A percentile compares a stretch with the other conserved stretches of the same genome.
Evolutionary conservation across 2,329 filamentous ascomycete genomes (phyloP).

Genomic region (Basipetospora chlamydospora): DNA sequence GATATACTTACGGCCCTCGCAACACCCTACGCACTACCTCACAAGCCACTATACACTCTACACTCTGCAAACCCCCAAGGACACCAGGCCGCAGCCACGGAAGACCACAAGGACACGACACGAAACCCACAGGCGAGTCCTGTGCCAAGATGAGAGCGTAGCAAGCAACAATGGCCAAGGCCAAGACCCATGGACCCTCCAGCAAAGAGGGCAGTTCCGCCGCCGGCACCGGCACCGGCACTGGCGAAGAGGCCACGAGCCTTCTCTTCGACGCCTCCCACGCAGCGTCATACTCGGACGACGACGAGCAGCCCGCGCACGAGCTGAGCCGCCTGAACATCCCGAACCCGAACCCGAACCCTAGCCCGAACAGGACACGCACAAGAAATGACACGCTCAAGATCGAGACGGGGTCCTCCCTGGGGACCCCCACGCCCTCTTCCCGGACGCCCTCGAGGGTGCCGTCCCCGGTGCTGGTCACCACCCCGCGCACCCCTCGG

Average conservation of each 20-base stretch:
- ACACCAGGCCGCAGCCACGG: too few species aligned
- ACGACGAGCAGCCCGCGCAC: too few species aligned
- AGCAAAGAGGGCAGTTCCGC: slow-evolving; percentile 1
- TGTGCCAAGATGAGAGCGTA: slow-evolving; percentile 5
- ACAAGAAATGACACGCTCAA: too few species aligned
- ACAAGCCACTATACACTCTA: too few species aligned
- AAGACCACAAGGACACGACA: too few species aligned
- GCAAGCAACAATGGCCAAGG: slow-evolving; percentile 4
- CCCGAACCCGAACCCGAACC: slow-evolving; percentile 10
- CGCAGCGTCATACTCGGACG: slow-evolving; percentile 13
- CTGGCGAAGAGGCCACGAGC: slow-evolving; percentile 19
- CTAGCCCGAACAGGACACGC: too few species aligned
- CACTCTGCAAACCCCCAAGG: too few species aligned
- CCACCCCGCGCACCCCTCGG: slow-evolving; percentile 29
- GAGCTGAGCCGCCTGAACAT: slow-evolving; percentile 10
- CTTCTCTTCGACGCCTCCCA: slow-evolving; percentile 16
- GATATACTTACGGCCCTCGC: too few species aligned
- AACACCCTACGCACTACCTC: too few species aligned
- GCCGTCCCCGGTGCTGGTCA: slow-evolving; percentile 1
- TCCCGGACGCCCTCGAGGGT: slow-evolving; percentile 7
- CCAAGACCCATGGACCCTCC: slow-evolving; percentile 2
- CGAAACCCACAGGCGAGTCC: too few species aligned
- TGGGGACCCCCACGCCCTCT: slow-evolving; percentile 7
- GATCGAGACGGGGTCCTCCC: too few species aligned
- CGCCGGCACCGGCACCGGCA: slow-evolving; percentile 3